Percentiles rank a stretch among this genome's conserved stretches.
phyloP scores from a whole-genome alignment of 139 green algal species.

The Chlamydomonas eustigma region DNA sequence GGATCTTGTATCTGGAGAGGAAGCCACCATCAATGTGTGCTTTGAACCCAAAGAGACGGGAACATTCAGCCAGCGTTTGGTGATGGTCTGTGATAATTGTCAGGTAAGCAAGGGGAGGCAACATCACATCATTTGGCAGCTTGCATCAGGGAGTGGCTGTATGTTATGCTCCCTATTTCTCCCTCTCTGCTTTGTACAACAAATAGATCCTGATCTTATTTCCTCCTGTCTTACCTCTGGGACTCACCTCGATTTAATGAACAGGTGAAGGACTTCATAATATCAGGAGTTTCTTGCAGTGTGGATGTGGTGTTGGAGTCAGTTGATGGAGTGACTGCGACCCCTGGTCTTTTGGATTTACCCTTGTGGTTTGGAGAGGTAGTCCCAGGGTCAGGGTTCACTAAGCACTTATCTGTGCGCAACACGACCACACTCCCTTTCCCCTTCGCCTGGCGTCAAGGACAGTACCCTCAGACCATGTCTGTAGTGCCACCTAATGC shows the following conservation, averaged over 20 bases:
- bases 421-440: constrained; percentile 51
- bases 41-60: constrained; percentile 37
- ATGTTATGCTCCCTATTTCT: too few species aligned
- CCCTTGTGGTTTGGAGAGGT: constrained; percentile 55
- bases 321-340: constrained; percentile 24
- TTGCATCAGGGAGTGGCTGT: too few species aligned
- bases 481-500: background rate
- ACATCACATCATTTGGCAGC: too few species aligned
- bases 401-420: constrained; percentile 28
- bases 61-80: constrained; percentile 20
- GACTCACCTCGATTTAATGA: background rate
- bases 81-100: constrained; percentile 63
- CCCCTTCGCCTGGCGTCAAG: constrained; percentile 40
- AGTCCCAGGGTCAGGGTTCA: constrained; percentile 29
- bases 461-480: constrained; percentile 9
- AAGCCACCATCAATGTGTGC: constrained; percentile 27
- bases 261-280: constrained; percentile 33
- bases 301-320: constrained; percentile 38
- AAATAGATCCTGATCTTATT: background rate
- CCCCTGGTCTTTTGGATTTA: constrained; percentile 19
- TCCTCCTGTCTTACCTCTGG: too few species aligned
- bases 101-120: too few species aligned
- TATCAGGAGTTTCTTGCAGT: constrained; percentile 31
- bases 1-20: constrained; percentile 23
- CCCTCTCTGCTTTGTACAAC: too few species aligned